A percentile compares a stretch with the other conserved stretches of the same genome.
These are phyloP conservation scores for Cinnamomum micranthum DNA, from an alignment of 164 flowering plant species.

Conservation along the genomic window DNA sequence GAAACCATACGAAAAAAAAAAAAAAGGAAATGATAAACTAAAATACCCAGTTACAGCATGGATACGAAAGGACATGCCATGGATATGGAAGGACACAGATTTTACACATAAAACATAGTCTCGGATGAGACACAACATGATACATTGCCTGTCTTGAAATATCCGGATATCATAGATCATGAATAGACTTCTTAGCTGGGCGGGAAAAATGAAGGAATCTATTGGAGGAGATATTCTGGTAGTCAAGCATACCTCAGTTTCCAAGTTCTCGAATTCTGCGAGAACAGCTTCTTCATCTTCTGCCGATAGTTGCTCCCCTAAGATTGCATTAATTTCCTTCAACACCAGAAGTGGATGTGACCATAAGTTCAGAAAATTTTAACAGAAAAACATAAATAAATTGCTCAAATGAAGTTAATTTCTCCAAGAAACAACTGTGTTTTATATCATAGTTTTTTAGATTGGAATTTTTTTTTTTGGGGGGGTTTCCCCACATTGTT, in stretches of 20 bases:
- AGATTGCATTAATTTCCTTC: conserved; percentile 88
- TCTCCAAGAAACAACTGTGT: background rate
- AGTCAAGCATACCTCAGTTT: conserved; percentile 55
- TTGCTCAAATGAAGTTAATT: background rate
- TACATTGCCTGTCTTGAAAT: too few relatives aligned
- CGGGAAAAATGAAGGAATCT: background rate
- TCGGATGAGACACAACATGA: too few relatives aligned
- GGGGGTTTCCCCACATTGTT: too few relatives aligned
- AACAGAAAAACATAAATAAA: background rate
- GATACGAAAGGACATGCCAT: too few relatives aligned
- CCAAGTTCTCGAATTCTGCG: conserved; percentile 90
- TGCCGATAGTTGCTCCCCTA: conserved; percentile 86
- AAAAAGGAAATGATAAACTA: too few relatives aligned
- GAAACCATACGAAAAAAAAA: too few relatives aligned
- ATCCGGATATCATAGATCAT: background rate
- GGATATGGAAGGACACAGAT: too few relatives aligned
- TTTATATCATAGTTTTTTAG: too few relatives aligned
- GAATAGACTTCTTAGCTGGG: background rate
- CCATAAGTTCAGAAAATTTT: background rate
- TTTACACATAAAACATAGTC: too few relatives aligned
- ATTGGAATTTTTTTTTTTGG: too few relatives aligned
- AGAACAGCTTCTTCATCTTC: conserved; percentile 95
- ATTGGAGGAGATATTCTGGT: background rate
- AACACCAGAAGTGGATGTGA: conserved; percentile 11
- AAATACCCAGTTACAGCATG: too few relatives aligned